Base-by-base conservation (phyloP, 768 basidiomycete genomes). In the Peribolospora kevripleyi region DNA sequence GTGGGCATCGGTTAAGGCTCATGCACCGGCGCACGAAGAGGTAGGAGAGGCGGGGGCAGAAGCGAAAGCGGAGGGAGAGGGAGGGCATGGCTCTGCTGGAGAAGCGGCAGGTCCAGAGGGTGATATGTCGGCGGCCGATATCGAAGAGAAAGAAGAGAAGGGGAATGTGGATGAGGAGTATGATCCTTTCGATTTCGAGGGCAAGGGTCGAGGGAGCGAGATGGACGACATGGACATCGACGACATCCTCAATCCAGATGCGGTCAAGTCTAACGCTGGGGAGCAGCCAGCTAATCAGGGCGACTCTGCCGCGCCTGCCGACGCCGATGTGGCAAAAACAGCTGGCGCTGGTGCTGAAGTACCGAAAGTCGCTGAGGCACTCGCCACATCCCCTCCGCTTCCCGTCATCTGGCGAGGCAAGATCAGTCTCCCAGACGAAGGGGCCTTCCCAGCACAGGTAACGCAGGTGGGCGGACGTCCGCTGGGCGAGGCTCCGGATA, bases 141-240 rank as follows among this genome's bases (percentile, higher is more conserved):
- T 25, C 25, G 48, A 42, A 39, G 55, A n/a, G 10, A 47, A 45
- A 42, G 54, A 38, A 7, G 54, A 37, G 42, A 46, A 55, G 42
- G 52, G 52, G 5, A 43, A 54, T 14, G 53, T 43, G 38, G 37
- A 46, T 36, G 50, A 55, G 10, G 57, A 55, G n/a, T 55, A 54
- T 40, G 57, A 58, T 41, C 55, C 55, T 3, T 58, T 59, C 54
- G 57, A 54, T 11, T 40, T 55, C 45, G 52, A 55, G 42, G 52
- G 74, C 61, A 67, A 56, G 58, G 54, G 52, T 40, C 50, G 60
- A 25, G 61, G 63, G 13, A 62, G 60, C 51, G 75, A 73, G 57
- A 73, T 78, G 7, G 77, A 78, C 53, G 84, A 85, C 66, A 75
- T 78, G 58, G 84, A 85, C 65, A 85, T 88, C 62, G 84, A 86